Evolutionary conservation across 2,329 filamentous ascomycete species (phyloP), one percentile per base, ranked within the genome.

Genomic region (Leptographium procerum): DNA sequence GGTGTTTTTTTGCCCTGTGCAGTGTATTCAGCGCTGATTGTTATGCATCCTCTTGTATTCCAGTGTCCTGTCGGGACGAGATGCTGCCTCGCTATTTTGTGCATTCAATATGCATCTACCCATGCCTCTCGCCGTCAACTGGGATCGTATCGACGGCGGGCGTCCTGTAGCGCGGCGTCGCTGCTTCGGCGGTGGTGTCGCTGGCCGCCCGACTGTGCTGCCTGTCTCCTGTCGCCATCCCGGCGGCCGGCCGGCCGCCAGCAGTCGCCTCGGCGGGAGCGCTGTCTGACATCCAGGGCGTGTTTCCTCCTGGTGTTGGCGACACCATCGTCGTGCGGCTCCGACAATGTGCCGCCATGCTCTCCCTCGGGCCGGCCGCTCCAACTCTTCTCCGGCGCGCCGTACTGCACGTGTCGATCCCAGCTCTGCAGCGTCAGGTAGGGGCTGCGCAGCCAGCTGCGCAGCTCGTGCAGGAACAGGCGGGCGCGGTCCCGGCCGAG

Each of bases 391-490:
- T 40, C 33, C 2, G 52, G 52, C 34, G 22, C 53, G 24, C 26
- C 60, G 56, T 96, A 95, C 69, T 92, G 89, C 16, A 91, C 88
- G 62, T 84, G 76, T 22, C 79, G 75, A 72, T 96, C 92, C 90
- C 91, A 97, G 52, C 86, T 86, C 56, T 83, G 78, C 10, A 95
- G 70, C 10, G 79, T 83, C 2, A 71, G 77, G 66, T 83, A 92
- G 0, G 91, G 91, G 69, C 91, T 96, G 59, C 89, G 79, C 64
- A 97, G 71, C 84, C 89, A 97, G 13, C 84, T 82, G 61, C 86
- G 81, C 61, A 96, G 71, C 72, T 97, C 92, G 71, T 97, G 92
- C 60, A 96, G 71, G 64, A 97, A 89, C 45, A 95, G 70, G 22
- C 78, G 76, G 1, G 89, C 83, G 69, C 91, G 83, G 22, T 86